Conservation (phyloP, 805 yeast species). For the Debaryomyces castellii region DNA sequence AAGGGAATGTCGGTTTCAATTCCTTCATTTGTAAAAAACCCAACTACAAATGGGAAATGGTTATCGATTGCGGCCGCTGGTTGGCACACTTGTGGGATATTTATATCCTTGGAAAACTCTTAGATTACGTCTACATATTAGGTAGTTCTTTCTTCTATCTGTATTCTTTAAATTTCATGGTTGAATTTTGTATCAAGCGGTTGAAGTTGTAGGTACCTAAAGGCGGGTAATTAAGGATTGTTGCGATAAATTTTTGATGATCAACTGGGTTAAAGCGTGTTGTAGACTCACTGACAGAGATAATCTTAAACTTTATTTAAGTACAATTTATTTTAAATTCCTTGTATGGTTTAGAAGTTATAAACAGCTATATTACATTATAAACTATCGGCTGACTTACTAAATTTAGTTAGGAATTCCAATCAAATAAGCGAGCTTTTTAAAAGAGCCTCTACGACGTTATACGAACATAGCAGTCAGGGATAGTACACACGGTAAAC, state of each 20-base stretch:
- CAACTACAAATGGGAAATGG: constrained; percentile 39
- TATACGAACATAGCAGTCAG: not conserved
- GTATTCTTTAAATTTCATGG: too few species aligned
- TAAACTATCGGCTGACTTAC: not conserved
- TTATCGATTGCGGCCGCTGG: constrained; percentile 72
- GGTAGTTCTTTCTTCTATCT: not conserved
- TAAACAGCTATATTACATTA: not conserved
- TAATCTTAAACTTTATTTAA: not conserved
- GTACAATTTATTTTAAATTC: not conserved
- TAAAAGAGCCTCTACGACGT: not conserved
- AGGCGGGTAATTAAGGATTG: constrained; percentile 1
- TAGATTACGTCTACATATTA: not conserved
- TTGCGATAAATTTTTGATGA: constrained; percentile 3
- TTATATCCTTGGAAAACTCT: constrained; percentile 9
- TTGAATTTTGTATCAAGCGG: too few species aligned
- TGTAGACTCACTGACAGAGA: not conserved
- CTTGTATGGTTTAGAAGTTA: not conserved
- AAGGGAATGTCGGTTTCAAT: constrained; percentile 22
- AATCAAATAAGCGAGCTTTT: not conserved
- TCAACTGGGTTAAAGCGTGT: not conserved
- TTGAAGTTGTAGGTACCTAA: not conserved
- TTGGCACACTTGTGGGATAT: constrained; percentile 75
- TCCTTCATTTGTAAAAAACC: constrained; percentile 19
- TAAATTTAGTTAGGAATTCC: not conserved
- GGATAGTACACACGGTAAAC: not conserved